A percentile compares a stretch with the other conserved stretches of the same genome.
Evolutionary conservation across 208 protist genomes (phyloP).

Genomic region (Trypanosoma melophagium): DNA sequence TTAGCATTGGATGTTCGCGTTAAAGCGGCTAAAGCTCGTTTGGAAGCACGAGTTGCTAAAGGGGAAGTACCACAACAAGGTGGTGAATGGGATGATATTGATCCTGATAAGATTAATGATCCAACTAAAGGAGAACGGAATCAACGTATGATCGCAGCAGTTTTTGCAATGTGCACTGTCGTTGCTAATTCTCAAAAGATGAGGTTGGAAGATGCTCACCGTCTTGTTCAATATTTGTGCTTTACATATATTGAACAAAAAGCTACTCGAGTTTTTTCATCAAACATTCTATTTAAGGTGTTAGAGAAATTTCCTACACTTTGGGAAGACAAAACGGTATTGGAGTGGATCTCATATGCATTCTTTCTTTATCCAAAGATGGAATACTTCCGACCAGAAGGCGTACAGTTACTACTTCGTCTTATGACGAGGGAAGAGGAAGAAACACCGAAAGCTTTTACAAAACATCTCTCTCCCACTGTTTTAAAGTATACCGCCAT

Average conservation of each 20-base stretch:
- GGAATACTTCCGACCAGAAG: slow-evolving; percentile 88
- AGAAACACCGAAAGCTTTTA: slow-evolving; percentile 9
- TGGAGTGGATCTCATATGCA: slow-evolving; percentile 77
- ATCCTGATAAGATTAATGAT: slow-evolving; percentile 86
- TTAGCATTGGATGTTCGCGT: slow-evolving; percentile 65
- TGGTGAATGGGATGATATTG: slow-evolving; percentile 57
- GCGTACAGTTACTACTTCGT: slow-evolving; percentile 75
- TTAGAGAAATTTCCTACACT: slow-evolving; percentile 31
- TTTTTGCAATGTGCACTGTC: slow-evolving; percentile 67
- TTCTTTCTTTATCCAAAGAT: slow-evolving; percentile 89
- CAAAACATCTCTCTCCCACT: slow-evolving; percentile 32
- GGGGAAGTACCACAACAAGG: slow-evolving; percentile 24
- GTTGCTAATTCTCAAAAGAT: slow-evolving; percentile 45
- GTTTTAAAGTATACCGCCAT: slow-evolving; percentile 49
- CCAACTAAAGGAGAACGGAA: slow-evolving; percentile 88
- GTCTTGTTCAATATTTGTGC: slow-evolving; percentile 51
- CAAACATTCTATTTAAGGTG: slow-evolving; percentile 67
- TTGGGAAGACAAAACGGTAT: slow-evolving; percentile 46
- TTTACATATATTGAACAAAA: slow-evolving; percentile 89
- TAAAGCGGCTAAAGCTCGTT: slow-evolving; percentile 57
- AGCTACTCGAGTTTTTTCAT: slow-evolving; percentile 69
- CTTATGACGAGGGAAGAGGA: slow-evolving; percentile 53
- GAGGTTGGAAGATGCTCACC: slow-evolving; percentile 38
- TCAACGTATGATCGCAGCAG: slow-evolving; percentile 72
- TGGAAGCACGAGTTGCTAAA: slow-evolving; percentile 29